Evolutionary conservation across 352 stramenopile species (phyloP), one percentile per base, ranked within the genome.

Genomic region (Pythium aquatile): DNA sequence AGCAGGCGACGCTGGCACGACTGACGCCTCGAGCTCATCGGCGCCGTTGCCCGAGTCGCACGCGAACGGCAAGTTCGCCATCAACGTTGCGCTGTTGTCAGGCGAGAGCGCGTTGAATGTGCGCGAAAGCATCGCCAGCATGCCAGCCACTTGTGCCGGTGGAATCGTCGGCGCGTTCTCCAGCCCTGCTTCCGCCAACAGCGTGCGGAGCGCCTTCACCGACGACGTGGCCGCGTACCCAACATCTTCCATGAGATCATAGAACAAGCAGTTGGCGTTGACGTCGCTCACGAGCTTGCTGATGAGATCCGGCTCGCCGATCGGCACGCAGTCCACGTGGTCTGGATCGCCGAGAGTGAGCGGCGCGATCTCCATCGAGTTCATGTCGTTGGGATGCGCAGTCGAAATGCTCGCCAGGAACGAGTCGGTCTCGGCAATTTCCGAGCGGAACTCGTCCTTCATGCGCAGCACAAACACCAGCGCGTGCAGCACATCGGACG

Each of bases 231-330:
- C 91, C 48, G 81, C 79, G 68, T 96, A 95, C 8, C 90, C 90
- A 14, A 97, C 86, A 48, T 97, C 90, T 66, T 94, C 87, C 87
- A 97, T 93, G 39, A 97, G 70, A 37, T 96, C 88, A 61, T 94
- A 95, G 63, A 97, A 97, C 32, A 97, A 54, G 48, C 85, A 94
- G 58, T 83, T 92, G 1, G 74, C 72, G 33, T 78, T 81, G 54
- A 96, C 83, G 37, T 96, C 87, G 58, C 77, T 73, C 37, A 95
- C 86, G 42, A 97, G 76, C 64, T 91, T 85, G 63, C 73, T 83
- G 30, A 96, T 67, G 44, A 82, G 61, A 55, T 91, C 85, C 14
- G 74, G 56, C 33, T 90, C 85, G n/a, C 65, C 70, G 51, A 85
- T 66, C 7, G 75, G 72, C 30, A 83, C 76, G 48, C 83, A 94